Base-by-base conservation (phyloP, 495 filamentous ascomycete species). In the Rhypophila decipiens region DNA sequence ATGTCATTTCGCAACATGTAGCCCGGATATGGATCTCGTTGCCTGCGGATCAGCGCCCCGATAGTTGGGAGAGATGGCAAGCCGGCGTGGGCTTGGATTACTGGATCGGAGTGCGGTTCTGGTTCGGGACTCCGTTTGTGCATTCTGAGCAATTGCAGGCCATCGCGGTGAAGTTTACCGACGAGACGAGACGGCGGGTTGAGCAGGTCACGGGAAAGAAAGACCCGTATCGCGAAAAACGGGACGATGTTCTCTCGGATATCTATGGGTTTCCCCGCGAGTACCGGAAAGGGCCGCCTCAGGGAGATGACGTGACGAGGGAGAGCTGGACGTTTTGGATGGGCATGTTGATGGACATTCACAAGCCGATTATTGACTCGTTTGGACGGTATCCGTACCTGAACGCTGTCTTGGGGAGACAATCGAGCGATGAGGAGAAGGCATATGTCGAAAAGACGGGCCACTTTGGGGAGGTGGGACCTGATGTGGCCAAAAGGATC, bases 371-470 rank as follows among this genome's bases (percentile, higher is more conserved):
- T 22, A 47, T 60, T 18, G 47, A 40, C 8, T 11, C n/a, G 27
- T 58, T 51, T 47, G 47, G 50, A 35, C 33, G 46, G 35, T 58
- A 58, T 47, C 57, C 57, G 29, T 60, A 51, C 33, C 40, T 49
- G n/a, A 60, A 60, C 40, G 55, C n/a, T 39, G 17, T 31, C 3
- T 5, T 13, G 7, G 55, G 55, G 15, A 51, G 52, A 44, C 21
- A 31, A 29, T 40, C 44, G 46, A 51, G 35, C 29, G 47, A 21
- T 4, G 52, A 40, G 13, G 55, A 58, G 42, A 13, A 44, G 22
- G 29, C 24, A 15, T 58, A 35, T 36, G 5, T 52, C 10, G 38
- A 55, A 1, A 34, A 40, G 42, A 49, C 43, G 11, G 36, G 37
- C 12, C 34, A 48, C 29, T 51, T 55, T 48, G 47, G 27, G 9